Evolutionary conservation across 495 filamentous ascomycete species (phyloP), one percentile per base, ranked within the genome.

Genomic region (Penicillium arizonense): DNA sequence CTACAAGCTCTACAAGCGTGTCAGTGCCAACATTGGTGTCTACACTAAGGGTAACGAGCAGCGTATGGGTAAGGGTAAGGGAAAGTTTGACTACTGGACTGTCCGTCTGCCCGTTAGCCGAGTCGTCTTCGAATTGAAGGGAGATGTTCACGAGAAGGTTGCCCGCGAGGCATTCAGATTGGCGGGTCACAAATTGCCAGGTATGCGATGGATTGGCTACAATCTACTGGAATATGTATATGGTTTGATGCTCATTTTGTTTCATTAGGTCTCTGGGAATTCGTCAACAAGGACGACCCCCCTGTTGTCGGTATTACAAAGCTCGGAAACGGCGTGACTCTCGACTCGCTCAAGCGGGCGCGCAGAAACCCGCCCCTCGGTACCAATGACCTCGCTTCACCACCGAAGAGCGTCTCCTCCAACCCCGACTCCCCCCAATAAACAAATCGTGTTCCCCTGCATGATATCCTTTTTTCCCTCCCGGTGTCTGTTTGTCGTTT

Each of bases 31-130:
- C 68, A 88, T 96, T 54, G 93, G 91, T 63, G 94, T 99, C 11
- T 99, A 91, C 73, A 88, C 89, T 47, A 91, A 85, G 69, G 94
- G 94, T 23, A 97, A 97, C 63, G 94, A 99, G 71, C 87, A 86
- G 58, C 86, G 95, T 78, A 99, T 99, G 94, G 95, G 94, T 72
- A 97, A 96, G 76, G 94, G 94, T 69, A 99, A 97, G 75, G 94
- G 94, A 58, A 87, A 84, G 56, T 97, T 97, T 71, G 94, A 97
- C 72, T 89, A 94, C 73, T 99, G 94, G 94, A 89, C 93, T 24
- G 79, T 87, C 13, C 84, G 92, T 61, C 83, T 96, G 53, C 84
- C 89, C 11, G 88, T 97, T 50, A 93, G 87, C 70, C 87, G 89
- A 68, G 79, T 99, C 35, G 76, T 97, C 13, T 90, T 99, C 56